These are phyloP conservation scores for Dichotomocladium elegans DNA, from an alignment of 371 early-diverging fungal species.

Conservation along the genomic window DNA sequence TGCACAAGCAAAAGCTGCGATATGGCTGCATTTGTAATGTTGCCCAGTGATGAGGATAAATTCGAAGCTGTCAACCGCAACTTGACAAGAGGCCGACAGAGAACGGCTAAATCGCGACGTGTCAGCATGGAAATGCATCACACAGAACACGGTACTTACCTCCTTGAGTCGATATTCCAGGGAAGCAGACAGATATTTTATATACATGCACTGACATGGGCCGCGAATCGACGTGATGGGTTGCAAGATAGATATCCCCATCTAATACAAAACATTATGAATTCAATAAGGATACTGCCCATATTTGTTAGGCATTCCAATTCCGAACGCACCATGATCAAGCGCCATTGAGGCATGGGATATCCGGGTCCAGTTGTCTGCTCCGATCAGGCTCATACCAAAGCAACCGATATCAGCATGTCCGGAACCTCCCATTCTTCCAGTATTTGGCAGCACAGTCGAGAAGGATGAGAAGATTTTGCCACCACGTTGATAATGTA, in stretches of 20 bases:
- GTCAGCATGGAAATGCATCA: no score
- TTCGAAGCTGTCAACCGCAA: constrained; percentile 6
- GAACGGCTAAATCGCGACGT: no score
- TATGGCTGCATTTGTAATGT: background rate
- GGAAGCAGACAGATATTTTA: constrained; percentile 31
- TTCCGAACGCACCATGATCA: constrained; percentile 15
- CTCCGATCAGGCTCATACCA: constrained; percentile 29
- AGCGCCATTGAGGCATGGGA: constrained; percentile 38
- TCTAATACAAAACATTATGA: constrained; percentile 2
- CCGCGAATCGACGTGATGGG: constrained; percentile 27
- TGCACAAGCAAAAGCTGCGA: constrained; percentile 11
- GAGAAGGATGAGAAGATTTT: constrained; percentile 32
- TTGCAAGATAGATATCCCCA: constrained; percentile 29
- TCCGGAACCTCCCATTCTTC: constrained; percentile 15
- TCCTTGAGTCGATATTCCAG: constrained; percentile 14
- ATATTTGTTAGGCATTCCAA: no score
- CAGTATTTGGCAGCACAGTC: constrained; percentile 30
- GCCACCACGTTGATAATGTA: constrained; percentile 42
- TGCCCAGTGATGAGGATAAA: background rate
- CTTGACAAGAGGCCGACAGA: constrained; percentile 15
- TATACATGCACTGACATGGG: constrained; percentile 26
- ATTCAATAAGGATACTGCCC: background rate
- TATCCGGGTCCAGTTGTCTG: constrained; percentile 37
- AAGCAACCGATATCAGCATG: constrained; percentile 32
- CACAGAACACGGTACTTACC: background rate